Conservation (phyloP, 441 rosid genomes). For the Theobroma grandiflorum region DNA sequence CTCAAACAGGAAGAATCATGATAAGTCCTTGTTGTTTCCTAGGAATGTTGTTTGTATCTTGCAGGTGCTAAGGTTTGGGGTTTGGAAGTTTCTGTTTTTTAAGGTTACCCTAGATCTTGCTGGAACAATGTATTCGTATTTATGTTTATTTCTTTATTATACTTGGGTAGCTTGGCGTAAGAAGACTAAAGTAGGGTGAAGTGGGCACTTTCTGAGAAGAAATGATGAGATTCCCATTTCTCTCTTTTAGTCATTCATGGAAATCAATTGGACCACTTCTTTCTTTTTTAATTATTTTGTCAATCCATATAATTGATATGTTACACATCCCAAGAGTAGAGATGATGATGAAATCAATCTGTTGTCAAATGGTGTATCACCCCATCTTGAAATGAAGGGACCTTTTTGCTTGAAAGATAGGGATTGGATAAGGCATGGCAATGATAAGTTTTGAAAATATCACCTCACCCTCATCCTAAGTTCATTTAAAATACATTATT, state of each 20-base stretch:
- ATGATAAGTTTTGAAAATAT: neutral
- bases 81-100: neutral
- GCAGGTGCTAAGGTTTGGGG: neutral
- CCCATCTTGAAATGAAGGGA: neutral
- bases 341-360: neutral
- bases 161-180: neutral
- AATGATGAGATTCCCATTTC: neutral
- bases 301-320: neutral
- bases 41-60: neutral
- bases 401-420: neutral
- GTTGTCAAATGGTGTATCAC: neutral
- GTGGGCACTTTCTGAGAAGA: neutral
- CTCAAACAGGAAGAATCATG: neutral
- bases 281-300: neutral
- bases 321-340: neutral
- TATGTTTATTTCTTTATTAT: neutral
- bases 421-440: neutral
- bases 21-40: neutral
- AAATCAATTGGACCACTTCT: slow-evolving; percentile 10
- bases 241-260: neutral
- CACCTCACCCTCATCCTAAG: neutral
- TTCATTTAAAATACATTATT: neutral
- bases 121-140: neutral
- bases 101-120: neutral
- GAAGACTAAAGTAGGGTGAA: neutral